These are phyloP conservation scores for Neofusicoccum cordaticola DNA, from an alignment of 2,329 filamentous ascomycete genomes.

Conservation along the genomic window DNA sequence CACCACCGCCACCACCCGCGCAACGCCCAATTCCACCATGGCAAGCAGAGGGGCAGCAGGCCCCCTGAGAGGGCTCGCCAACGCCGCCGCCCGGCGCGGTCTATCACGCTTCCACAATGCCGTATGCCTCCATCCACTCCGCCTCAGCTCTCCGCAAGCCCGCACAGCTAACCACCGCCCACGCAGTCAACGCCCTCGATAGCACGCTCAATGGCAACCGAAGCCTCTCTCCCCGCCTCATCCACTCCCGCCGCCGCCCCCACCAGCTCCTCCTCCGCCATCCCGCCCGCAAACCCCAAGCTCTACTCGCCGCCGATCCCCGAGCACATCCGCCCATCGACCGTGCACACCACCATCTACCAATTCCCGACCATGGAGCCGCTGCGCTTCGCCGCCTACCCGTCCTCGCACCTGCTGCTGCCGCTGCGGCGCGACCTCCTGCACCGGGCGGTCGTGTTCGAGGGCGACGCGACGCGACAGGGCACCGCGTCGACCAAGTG, in stretches of 20 bases:
- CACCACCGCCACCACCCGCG: background rate
- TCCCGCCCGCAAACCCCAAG: constrained; percentile 37
- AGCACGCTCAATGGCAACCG: constrained; percentile 29
- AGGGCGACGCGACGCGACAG: constrained; percentile 83
- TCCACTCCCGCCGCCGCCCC: constrained; percentile 40
- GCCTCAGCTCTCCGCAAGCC: background rate
- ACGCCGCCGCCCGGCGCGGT: background rate
- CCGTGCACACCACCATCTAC: constrained; percentile 82
- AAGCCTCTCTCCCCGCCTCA: background rate
- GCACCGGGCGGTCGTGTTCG: constrained; percentile 87
- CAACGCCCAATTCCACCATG: background rate
- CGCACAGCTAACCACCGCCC: background rate
- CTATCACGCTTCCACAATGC: background rate
- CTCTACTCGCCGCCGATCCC: constrained; percentile 25
- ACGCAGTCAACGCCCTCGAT: constrained; percentile 9
- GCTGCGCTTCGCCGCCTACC: constrained; percentile 71
- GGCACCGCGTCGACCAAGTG: constrained; percentile 65
- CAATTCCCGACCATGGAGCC: constrained; percentile 88
- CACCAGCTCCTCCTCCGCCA: constrained; percentile 30
- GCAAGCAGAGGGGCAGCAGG: constrained; percentile 15
- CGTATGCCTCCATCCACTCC: background rate
- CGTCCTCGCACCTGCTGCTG: constrained; percentile 77
- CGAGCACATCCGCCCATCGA: constrained; percentile 49
- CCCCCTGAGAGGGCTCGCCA: constrained; percentile 6
- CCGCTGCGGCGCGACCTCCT: constrained; percentile 88